phyloP scores from a whole-genome alignment of 352 stramenopile species.

The Blastocystis sp. region DNA sequence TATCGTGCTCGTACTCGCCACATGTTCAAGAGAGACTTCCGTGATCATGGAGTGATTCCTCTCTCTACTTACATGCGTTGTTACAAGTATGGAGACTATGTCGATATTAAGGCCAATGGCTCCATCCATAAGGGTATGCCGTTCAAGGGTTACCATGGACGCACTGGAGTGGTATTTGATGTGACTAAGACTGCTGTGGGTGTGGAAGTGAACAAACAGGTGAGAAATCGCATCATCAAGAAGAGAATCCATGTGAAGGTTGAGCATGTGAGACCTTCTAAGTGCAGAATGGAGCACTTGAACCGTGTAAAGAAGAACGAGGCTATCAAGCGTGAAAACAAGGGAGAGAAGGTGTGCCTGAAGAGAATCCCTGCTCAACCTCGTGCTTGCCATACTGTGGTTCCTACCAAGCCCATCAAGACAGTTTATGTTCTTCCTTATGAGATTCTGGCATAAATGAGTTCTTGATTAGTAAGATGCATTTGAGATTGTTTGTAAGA shows the following conservation, averaged over 20 bases:
- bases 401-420: conserved; percentile 60
- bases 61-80: conserved; percentile 92
- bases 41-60: conserved; percentile 86
- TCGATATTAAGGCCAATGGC: conserved; percentile 99
- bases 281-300: conserved; percentile 95
- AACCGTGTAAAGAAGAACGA: conserved; percentile 94
- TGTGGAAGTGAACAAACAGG: conserved; percentile 97
- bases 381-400: conserved; percentile 35
- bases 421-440: conserved; percentile 62
- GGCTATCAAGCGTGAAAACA: conserved; percentile 87
- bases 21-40: conserved; percentile 98
- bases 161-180: conserved; percentile 97
- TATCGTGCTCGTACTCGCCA: conserved; percentile 93
- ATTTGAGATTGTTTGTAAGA: conserved; percentile 34
- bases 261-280: conserved; percentile 95
- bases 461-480: conserved; percentile 56
- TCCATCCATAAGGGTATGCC: conserved; percentile 98
- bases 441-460: conserved; percentile 60
- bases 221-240: conserved; percentile 93
- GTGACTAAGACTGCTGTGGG: conserved; percentile 94
- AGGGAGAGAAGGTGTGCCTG: conserved; percentile 75
- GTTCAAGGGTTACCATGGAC: conserved; percentile 99
- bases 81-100: conserved; percentile 98
- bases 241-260: conserved; percentile 99
- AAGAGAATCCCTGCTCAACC: conserved; percentile 86